These are phyloP conservation scores for Heliamphora pulchella DNA, from an alignment of 179 eudicot genomes.

Conservation along the genomic window DNA sequence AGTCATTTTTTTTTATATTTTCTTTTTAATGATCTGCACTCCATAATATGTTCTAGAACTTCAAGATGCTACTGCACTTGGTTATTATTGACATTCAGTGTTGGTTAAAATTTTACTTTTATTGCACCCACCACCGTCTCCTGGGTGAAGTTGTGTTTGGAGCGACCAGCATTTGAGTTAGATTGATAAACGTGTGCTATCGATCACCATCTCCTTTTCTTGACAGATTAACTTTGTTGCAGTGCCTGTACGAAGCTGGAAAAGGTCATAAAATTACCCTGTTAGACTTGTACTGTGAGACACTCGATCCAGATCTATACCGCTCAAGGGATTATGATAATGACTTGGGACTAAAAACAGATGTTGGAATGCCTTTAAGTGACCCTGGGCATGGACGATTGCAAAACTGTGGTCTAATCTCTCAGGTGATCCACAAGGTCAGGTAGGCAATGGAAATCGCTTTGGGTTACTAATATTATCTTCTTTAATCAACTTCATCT, in stretches of 20 bases:
- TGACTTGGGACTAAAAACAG: slow-evolving; percentile 20
- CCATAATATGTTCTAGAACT: neutral
- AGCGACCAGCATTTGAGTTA: neutral
- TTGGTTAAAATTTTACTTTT: neutral
- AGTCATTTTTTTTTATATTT: neutral
- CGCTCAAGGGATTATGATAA: slow-evolving; percentile 25
- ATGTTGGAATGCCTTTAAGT: slow-evolving; percentile 26
- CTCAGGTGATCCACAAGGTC: slow-evolving; percentile 44
- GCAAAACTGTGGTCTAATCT: slow-evolving; percentile 30
- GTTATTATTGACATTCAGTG: neutral
- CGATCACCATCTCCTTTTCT: neutral
- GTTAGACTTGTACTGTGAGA: slow-evolving; percentile 68
- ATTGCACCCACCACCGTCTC: neutral
- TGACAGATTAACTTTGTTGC: slow-evolving; percentile 25
- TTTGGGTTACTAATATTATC: neutral
- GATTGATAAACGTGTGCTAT: neutral
- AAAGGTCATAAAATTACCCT: slow-evolving; percentile 44
- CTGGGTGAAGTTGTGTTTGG: neutral
- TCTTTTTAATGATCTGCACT: neutral
- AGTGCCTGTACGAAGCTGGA: slow-evolving; percentile 84
- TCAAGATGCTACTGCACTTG: neutral
- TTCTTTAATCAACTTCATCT: neutral
- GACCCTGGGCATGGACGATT: slow-evolving; percentile 21
- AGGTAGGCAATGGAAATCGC: slow-evolving; percentile 45
- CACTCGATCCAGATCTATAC: slow-evolving; percentile 53